A percentile compares a stretch with the other conserved stretches of the same genome.
These are phyloP conservation scores for Coprinopsis sp. DNA, from an alignment of 768 basidiomycete species.

Conservation along the genomic window DNA sequence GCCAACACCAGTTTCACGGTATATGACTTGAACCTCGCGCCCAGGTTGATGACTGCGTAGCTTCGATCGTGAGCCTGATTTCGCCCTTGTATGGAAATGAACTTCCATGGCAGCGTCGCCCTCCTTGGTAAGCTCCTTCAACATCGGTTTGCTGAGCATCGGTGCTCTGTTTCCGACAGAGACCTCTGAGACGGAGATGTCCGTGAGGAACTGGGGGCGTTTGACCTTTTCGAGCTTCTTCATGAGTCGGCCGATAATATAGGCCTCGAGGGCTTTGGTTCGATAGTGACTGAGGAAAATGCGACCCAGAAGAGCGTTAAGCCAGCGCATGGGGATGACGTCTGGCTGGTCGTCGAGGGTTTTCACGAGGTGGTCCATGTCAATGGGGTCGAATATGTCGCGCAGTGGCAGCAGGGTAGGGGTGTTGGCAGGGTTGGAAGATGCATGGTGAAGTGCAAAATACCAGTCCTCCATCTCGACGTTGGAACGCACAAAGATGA, in stretches of 20 bases:
- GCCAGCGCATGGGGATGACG: slow-evolving; percentile 95
- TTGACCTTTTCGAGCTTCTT: slow-evolving; percentile 92
- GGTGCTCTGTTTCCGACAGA: slow-evolving; percentile 82
- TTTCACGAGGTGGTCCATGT: slow-evolving; percentile 80
- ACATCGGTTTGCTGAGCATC: slow-evolving; percentile 93
- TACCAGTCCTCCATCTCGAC: slow-evolving; percentile 99
- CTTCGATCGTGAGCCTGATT: slow-evolving; percentile 84
- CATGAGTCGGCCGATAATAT: slow-evolving; percentile 85
- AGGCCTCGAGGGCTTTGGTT: slow-evolving; percentile 75
- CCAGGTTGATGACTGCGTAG: slow-evolving; percentile 85
- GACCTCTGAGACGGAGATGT: slow-evolving; percentile 84
- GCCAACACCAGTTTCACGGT: slow-evolving; percentile 87
- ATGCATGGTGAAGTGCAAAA: slow-evolving; percentile 72
- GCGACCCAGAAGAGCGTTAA: slow-evolving; percentile 91
- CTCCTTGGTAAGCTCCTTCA: slow-evolving; percentile 93
- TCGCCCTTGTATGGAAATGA: slow-evolving; percentile 83
- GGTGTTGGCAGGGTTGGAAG: slow-evolving; percentile 56
- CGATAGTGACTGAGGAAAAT: slow-evolving; percentile 90
- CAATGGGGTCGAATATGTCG: slow-evolving; percentile 63
- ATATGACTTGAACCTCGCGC: slow-evolving; percentile 83
- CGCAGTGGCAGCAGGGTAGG: slow-evolving; percentile 57
- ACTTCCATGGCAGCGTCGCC: slow-evolving; percentile 91
- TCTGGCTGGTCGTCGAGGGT: slow-evolving; percentile 92
- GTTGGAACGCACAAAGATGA: slow-evolving; percentile 85
- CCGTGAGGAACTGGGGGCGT: slow-evolving; percentile 78